Evolutionary conservation across 345 rosid genomes (phyloP).

Genomic region (Luvunga scandens): DNA sequence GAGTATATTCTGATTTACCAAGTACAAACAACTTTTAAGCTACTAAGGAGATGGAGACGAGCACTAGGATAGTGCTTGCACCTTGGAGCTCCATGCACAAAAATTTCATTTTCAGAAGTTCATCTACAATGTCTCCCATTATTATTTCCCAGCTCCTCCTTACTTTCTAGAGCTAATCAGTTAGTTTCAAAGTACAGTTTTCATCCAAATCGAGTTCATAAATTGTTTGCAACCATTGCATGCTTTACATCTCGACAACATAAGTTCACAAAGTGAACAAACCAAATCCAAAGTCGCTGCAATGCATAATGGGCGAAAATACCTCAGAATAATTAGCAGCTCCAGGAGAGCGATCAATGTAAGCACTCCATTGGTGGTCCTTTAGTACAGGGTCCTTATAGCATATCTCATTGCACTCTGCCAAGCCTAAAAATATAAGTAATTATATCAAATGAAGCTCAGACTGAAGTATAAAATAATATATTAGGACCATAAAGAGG

Average conservation of each 20-base stretch:
- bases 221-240: neutral
- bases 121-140: neutral
- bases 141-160: neutral
- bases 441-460: constrained; percentile 16
- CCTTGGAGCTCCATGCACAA: neutral
- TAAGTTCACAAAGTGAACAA: neutral
- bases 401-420: constrained; percentile 79
- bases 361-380: constrained; percentile 88
- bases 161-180: neutral
- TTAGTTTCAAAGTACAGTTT: neutral
- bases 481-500: neutral
- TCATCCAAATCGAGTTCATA: neutral
- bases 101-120: neutral
- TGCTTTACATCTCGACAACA: neutral
- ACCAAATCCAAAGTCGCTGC: neutral
- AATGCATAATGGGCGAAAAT: neutral
- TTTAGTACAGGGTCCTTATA: constrained; percentile 96
- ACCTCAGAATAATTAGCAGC: constrained; percentile 79
- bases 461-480: neutral
- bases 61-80: neutral
- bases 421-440: constrained; percentile 52
- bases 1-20: neutral
- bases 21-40: neutral
- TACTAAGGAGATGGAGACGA: neutral
- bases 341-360: constrained; percentile 92